A percentile compares a stretch with the other conserved stretches of the same genome.
Evolutionary conservation across 2,329 filamentous ascomycete genomes (phyloP).

Genomic region (Phaeosphaeriaceae sp.): DNA sequence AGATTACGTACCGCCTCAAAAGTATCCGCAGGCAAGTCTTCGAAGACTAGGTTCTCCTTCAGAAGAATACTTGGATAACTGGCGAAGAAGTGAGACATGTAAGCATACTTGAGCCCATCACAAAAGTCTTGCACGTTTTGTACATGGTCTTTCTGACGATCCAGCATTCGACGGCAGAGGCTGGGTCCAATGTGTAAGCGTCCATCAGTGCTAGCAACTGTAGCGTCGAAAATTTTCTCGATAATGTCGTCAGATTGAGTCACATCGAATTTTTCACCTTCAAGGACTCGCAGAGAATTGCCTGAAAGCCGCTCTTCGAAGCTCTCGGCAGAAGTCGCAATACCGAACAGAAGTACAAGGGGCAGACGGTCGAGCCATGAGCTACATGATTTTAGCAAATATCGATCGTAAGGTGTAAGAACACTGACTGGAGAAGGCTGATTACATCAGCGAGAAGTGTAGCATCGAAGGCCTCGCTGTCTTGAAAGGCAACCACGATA

Average conservation of each 20-base stretch:
- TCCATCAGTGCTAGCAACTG: conserved; percentile 64
- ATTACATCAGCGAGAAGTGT: conserved; percentile 74
- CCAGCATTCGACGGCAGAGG: conserved; percentile 68
- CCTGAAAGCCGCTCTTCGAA: conserved; percentile 77
- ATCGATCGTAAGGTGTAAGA: not conserved
- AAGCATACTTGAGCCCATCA: conserved; percentile 75
- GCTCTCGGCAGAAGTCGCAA: conserved; percentile 81
- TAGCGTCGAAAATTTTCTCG: conserved; percentile 72
- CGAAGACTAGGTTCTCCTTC: conserved; percentile 40
- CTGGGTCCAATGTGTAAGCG: conserved; percentile 68
- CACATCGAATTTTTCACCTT: conserved; percentile 78
- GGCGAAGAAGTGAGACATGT: conserved; percentile 86
- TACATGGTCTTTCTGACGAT: conserved; percentile 77
- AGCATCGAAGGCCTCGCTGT: conserved; percentile 82
- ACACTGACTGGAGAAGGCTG: conserved; percentile 67
- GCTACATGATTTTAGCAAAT: conserved; percentile 45
- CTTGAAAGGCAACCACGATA: conserved; percentile 76
- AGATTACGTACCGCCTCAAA: conserved; percentile 71
- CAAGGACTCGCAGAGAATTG: conserved; percentile 69
- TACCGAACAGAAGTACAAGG: conserved; percentile 77
- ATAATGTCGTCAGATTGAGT: conserved; percentile 74
- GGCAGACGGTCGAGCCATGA: conserved; percentile 78
- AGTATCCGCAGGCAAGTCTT: conserved; percentile 64
- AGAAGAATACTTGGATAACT: conserved; percentile 74
- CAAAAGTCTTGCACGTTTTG: conserved; percentile 76